Evolutionary conservation across 2,329 filamentous ascomycete species (phyloP), one percentile per base, ranked within the genome.

Genomic region (Byssochlamys sp.): DNA sequence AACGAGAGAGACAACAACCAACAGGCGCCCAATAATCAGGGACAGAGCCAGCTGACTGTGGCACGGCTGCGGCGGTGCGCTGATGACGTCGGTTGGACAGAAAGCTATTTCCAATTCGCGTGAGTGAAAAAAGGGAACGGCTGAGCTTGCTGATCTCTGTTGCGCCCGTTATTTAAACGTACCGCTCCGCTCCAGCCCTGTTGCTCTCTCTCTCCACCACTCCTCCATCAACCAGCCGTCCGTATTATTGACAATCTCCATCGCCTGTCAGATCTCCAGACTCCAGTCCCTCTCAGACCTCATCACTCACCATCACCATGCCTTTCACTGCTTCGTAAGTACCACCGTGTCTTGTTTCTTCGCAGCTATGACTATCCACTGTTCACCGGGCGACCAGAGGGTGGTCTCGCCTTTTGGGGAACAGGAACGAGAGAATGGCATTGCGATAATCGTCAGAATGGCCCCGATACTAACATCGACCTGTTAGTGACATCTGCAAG

Each of bases 401-500:
- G 39, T 45, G 7, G 29, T 31, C 29, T 19, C 19, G 19, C 19
- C 19, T 19, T 19, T 31, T 31, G 29, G 11, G 11, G 35, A 24
- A 45, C 4, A 9, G n/a, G 39, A 33, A 33, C 31, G 19, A 45
- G 2, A 9, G 14, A 19, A 26, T 50, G 35, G 11, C 12, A 52
- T 6, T 19, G 10, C 35, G 6, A 56, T 11, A 48, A 25, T 28
- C 52, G 26, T 11, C 19, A 39, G 29, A 27, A 50, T 39, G 19
- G 26, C 24, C 28, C 5, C 3, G 12, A 48, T 54, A 54, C 28
- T 50, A 52, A 26, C 26, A 35, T 33, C 10, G 25, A 26, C 28
- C 35, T 10, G 48, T 35, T 67, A 88, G 85, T 73, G 86, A 89
- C 73, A 84, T 89, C 77, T 85, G 85, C 84, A 89, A 89, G 79